Evolutionary conservation across 495 filamentous ascomycete genomes (phyloP).

Genomic region (Amorphotheca resinae): DNA sequence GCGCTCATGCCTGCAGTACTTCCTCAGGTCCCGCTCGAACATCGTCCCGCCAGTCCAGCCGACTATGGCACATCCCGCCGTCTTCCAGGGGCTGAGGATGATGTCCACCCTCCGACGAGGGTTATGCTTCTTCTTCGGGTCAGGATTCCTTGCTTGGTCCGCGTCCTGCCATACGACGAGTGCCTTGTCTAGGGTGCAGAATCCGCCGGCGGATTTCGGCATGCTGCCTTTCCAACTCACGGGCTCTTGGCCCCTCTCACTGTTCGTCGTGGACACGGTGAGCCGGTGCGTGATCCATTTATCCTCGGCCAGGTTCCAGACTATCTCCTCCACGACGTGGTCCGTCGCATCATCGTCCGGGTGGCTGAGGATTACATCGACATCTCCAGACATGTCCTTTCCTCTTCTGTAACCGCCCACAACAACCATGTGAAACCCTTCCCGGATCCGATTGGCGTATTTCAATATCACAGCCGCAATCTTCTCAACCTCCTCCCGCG

Average conservation of each 20-base stretch:
- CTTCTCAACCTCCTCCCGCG: slow-evolving; percentile 57
- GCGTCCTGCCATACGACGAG: slow-evolving; percentile 82
- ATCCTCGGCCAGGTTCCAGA: slow-evolving; percentile 52
- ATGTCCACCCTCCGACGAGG: slow-evolving; percentile 84
- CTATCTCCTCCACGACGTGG: slow-evolving; percentile 52
- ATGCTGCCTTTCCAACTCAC: slow-evolving; percentile 34
- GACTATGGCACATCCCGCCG: slow-evolving; percentile 73
- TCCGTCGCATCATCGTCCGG: slow-evolving; percentile 53
- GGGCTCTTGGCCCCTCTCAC: slow-evolving; percentile 58
- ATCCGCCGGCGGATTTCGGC: slow-evolving; percentile 37
- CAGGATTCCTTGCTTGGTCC: slow-evolving; percentile 17
- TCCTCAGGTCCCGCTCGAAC: slow-evolving; percentile 75
- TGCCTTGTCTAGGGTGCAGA: slow-evolving; percentile 84
- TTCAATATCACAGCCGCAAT: slow-evolving; percentile 49
- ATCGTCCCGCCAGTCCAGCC: slow-evolving; percentile 86
- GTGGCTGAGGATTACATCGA: slow-evolving; percentile 78
- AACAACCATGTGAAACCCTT: slow-evolving; percentile 56
- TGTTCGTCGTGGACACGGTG: slow-evolving; percentile 48
- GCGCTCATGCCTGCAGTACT: slow-evolving; percentile 61
- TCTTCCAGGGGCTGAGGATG: slow-evolving; percentile 80
- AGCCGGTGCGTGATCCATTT: slow-evolving; percentile 77
- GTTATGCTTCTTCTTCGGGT: slow-evolving; percentile 47
- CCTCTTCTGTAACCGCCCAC: slow-evolving; percentile 82
- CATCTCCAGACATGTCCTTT: slow-evolving; percentile 61
- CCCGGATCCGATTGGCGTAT: slow-evolving; percentile 44